Percentiles rank a stretch among this genome's conserved stretches.
Evolutionary conservation across 1,284 basidiomycete genomes (phyloP).

Genomic region (Cryptococcus hybrid): DNA sequence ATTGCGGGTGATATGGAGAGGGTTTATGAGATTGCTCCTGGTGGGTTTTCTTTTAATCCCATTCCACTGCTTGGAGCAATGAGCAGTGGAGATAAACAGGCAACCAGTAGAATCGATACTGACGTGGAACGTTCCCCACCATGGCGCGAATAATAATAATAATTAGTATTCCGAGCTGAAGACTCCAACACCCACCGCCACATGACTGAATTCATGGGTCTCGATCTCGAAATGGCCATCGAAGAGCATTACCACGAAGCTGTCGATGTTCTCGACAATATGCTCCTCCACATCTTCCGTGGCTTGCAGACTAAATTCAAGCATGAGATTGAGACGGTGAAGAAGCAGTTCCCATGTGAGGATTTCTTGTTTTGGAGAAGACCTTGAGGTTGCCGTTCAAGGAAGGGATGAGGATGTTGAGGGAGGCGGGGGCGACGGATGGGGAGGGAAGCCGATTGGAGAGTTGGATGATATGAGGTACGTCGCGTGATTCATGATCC

Average conservation of each 20-base stretch:
- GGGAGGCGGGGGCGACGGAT: conserved; percentile 68
- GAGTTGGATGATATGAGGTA: conserved; percentile 83
- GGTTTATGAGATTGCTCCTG: conserved; percentile 91
- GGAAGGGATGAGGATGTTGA: conserved; percentile 83
- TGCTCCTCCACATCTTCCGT: conserved; percentile 80
- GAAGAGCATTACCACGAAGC: conserved; percentile 99
- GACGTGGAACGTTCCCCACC: no score
- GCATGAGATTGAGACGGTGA: conserved; percentile 75
- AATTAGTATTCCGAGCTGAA: conserved; percentile 89
- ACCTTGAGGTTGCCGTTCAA: conserved; percentile 80
- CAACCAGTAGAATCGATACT: no score
- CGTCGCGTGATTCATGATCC: neutral
- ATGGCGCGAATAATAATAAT: no score
- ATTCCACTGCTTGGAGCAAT: no score
- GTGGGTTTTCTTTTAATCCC: conserved; percentile 19
- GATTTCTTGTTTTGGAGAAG: conserved; percentile 83
- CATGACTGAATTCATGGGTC: conserved; percentile 97
- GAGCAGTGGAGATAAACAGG: no score
- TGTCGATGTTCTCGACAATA: conserved; percentile 77
- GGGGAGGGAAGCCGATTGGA: conserved; percentile 56
- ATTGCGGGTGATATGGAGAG: conserved; percentile 98
- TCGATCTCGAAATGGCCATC: conserved; percentile 99
- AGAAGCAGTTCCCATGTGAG: conserved; percentile 85
- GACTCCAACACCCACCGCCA: conserved; percentile 97
- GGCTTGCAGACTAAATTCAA: conserved; percentile 73